Percentiles rank a stretch among this genome's conserved stretches.
These are phyloP conservation scores for Trichosporon sp. DNA, from an alignment of 1,284 basidiomycete genomes.

Conservation along the genomic window DNA sequence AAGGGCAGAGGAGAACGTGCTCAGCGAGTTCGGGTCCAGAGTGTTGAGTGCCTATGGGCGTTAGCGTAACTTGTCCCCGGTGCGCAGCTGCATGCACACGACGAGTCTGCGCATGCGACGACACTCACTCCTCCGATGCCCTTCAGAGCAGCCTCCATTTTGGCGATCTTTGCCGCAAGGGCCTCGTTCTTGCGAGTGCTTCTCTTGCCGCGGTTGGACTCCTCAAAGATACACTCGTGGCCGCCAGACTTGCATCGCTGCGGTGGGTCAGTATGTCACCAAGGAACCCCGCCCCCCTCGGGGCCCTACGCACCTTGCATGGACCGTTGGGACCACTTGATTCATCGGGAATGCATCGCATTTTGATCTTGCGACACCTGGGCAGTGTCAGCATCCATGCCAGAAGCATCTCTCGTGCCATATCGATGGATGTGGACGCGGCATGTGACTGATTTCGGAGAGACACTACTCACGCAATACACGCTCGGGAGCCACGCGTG, in stretches of 20 bases:
- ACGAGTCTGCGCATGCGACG: not conserved
- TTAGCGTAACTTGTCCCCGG: not conserved
- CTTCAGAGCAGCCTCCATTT: constrained; percentile 88
- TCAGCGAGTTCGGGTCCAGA: constrained; percentile 60
- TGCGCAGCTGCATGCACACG: not conserved
- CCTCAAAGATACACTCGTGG: constrained; percentile 91
- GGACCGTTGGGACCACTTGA: constrained; percentile 65
- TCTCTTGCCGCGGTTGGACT: constrained; percentile 89
- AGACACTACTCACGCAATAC: constrained; percentile 35
- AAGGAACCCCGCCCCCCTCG: not conserved
- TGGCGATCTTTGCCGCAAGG: constrained; percentile 76
- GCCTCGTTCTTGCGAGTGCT: constrained; percentile 80
- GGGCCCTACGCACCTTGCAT: constrained; percentile 61
- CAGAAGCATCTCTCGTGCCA: not conserved
- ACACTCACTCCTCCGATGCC: constrained; percentile 40
- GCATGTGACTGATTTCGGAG: not conserved
- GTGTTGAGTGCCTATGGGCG: constrained; percentile 58
- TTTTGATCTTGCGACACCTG: constrained; percentile 85
- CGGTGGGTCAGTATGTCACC: constrained; percentile 4
- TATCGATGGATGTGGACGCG: not conserved
- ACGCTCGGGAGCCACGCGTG: constrained; percentile 65
- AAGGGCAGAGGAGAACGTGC: constrained; percentile 41
- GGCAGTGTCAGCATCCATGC: not conserved
- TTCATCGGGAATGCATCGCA: constrained; percentile 92
- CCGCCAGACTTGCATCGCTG: constrained; percentile 61